A percentile compares a stretch with the other conserved stretches of the same genome.
These are phyloP conservation scores for Phytophthora meadii DNA, from an alignment of 352 stramenopile genomes.

Conservation along the genomic window DNA sequence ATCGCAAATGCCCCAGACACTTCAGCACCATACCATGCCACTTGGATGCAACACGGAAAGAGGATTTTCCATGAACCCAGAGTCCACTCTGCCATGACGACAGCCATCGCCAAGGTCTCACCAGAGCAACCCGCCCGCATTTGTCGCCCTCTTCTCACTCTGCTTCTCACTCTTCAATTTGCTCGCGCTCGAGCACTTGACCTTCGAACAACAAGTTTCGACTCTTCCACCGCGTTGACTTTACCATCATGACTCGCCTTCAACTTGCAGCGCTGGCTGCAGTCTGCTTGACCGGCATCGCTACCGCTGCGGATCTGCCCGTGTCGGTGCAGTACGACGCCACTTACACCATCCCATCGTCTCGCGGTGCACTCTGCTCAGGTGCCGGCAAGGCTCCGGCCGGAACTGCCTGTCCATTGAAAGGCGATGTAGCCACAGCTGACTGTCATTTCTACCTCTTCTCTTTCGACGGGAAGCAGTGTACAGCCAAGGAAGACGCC, in stretches of 20 bases:
- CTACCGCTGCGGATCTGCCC: not conserved
- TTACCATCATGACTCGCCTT: not conserved
- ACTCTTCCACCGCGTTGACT: not conserved
- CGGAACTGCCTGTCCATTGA: not conserved
- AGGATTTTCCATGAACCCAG: not conserved
- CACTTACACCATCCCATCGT: not conserved
- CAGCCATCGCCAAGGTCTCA: not conserved
- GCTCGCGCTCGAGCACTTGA: not conserved
- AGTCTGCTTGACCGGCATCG: not conserved
- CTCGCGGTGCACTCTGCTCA: not conserved
- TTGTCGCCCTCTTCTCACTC: not conserved
- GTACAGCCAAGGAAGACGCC: not conserved
- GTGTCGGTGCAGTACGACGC: not conserved
- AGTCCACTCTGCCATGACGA: too few species aligned
- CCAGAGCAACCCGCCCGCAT: not conserved
- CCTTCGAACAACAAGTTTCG: not conserved
- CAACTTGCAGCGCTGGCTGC: not conserved
- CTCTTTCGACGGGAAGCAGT: slow-evolving; percentile 1
- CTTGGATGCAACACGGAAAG: not conserved
- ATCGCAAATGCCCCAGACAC: too few species aligned
- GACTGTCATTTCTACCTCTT: not conserved
- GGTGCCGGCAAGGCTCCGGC: not conserved
- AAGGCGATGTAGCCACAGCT: not conserved
- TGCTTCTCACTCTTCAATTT: not conserved
- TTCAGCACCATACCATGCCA: not conserved